Base-by-base conservation (phyloP, 257 asterid genomes). In the Ophiorrhiza pumila region DNA sequence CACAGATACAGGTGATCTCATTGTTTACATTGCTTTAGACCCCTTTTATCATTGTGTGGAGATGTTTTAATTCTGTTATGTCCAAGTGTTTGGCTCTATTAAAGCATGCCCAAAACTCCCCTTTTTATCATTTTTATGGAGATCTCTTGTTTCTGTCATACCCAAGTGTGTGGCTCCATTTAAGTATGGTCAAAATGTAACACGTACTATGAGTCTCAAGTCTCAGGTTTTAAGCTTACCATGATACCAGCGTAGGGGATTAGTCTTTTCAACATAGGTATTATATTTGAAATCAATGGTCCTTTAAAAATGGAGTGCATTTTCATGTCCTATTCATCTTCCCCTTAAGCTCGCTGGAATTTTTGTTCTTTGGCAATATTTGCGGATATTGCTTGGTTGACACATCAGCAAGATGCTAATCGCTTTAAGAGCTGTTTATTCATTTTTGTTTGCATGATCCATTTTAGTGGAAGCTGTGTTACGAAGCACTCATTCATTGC, bases 1-100 rank as follows among this genome's bases (percentile, higher is more conserved):
- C 92, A 90, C 86, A 83, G 94, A 84, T 60, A 91, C 83, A 90
- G 97, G 99, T 87, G 69, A 53, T 64, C 50, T 47, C 31, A 31
- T 63, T 18, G 60, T 50, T 68, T 41, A 41, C 68, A 66, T n/a
- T 39, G 7, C 57, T 43, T 45, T 57, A 18, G 20, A 31, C 45
- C 65, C 42, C 25, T 68, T 69, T 18, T 69, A 76, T 58, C 68
- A 25, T n/a, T 55, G 4, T 68, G 49, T 42, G 39, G 25, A n/a
- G 27, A 25, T 6, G 55, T 52, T 45, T 50, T 71, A 17, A 31
- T 64, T 59, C 10, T 5, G 10, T 11, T 70, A 53, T 15, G 5
- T 1, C n/a, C 7, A 37, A 10, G 65, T 42, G 18, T 34, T 60
- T 32, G 45, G 43, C 20, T 60, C 25, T 60, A 17, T 60, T 14